phyloP scores from a whole-genome alignment of 1,284 basidiomycete genomes.

The Megacollybia platyphylla region DNA sequence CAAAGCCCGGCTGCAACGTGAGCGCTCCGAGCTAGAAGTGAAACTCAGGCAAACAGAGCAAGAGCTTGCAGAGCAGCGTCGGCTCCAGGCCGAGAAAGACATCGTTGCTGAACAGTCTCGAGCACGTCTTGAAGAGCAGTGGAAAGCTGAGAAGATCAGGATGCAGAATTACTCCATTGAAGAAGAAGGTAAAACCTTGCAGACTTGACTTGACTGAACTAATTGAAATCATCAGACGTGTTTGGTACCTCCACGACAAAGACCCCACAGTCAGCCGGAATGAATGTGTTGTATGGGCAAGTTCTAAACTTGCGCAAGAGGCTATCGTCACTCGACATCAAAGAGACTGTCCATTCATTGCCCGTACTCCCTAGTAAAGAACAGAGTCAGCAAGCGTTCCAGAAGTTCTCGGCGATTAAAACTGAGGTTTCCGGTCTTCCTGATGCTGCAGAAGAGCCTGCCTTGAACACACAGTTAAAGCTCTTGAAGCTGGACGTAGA shows the following conservation, averaged over 20 bases:
- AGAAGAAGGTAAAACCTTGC: neutral
- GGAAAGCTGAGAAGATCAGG: slow-evolving; percentile 1
- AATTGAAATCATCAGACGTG: slow-evolving; percentile 28
- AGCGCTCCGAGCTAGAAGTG: slow-evolving; percentile 12
- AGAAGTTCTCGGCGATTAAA: slow-evolving; percentile 31
- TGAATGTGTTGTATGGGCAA: slow-evolving; percentile 23
- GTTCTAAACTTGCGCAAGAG: slow-evolving; percentile 14
- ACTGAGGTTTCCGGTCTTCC: slow-evolving; percentile 37
- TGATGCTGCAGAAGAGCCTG: slow-evolving; percentile 20
- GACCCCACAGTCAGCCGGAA: slow-evolving; percentile 18
- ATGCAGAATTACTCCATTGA: neutral
- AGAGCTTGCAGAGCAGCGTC: slow-evolving; percentile 9
- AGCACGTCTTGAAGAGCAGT: slow-evolving; percentile 11
- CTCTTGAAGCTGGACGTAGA: slow-evolving; percentile 49
- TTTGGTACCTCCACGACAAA: slow-evolving; percentile 34
- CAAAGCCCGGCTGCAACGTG: slow-evolving; percentile 18
- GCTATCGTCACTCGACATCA: slow-evolving; percentile 17
- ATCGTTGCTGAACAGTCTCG: slow-evolving; percentile 17
- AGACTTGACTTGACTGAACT: neutral
- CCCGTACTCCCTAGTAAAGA: slow-evolving; percentile 39
- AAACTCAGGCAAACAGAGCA: slow-evolving; percentile 11
- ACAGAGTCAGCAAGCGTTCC: slow-evolving; percentile 27
- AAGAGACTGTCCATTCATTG: slow-evolving; percentile 30
- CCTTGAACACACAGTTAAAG: slow-evolving; percentile 40
- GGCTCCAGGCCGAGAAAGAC: slow-evolving; percentile 15